Conservation (phyloP, 768 basidiomycete species). For the Lactifluus volemus region DNA sequence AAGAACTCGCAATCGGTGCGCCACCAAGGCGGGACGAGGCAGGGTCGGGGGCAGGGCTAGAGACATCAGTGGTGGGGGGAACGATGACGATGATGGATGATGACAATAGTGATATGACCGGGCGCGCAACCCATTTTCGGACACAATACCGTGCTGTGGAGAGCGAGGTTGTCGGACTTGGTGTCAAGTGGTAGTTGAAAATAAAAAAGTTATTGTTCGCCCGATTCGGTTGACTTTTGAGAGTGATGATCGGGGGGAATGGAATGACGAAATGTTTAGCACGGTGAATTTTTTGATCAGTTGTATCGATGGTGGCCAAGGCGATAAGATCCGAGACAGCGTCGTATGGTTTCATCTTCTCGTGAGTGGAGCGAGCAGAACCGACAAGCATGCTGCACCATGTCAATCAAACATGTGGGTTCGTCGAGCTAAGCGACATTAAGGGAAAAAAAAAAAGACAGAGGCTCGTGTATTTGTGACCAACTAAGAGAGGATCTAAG, state of each 20-base stretch:
- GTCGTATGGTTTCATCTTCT: too few relatives aligned
- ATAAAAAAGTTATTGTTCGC: not conserved
- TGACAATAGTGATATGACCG: slow-evolving; percentile 32
- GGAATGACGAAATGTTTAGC: not conserved
- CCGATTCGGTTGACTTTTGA: not conserved
- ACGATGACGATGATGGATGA: slow-evolving; percentile 21
- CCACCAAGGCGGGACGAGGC: slow-evolving; percentile 11
- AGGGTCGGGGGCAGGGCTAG: not conserved
- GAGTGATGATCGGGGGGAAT: too few relatives aligned
- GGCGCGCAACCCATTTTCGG: slow-evolving; percentile 45
- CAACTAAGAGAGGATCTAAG: slow-evolving; percentile 14
- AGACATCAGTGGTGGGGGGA: not conserved
- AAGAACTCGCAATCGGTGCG: slow-evolving; percentile 30
- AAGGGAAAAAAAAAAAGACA: not conserved
- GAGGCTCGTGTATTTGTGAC: slow-evolving; percentile 13
- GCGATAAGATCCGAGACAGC: not conserved
- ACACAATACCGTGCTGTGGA: slow-evolving; percentile 82
- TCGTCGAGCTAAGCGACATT: not conserved
- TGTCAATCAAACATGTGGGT: not conserved
- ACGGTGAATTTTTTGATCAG: not conserved
- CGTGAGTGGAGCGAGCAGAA: not conserved
- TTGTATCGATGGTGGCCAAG: slow-evolving; percentile 6
- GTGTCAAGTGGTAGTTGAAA: slow-evolving; percentile 16
- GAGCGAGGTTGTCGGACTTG: slow-evolving; percentile 63
- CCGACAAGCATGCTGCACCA: not conserved